Conservation (phyloP, 2,329 filamentous ascomycete species). For the Davidsoniella eucalypti region DNA sequence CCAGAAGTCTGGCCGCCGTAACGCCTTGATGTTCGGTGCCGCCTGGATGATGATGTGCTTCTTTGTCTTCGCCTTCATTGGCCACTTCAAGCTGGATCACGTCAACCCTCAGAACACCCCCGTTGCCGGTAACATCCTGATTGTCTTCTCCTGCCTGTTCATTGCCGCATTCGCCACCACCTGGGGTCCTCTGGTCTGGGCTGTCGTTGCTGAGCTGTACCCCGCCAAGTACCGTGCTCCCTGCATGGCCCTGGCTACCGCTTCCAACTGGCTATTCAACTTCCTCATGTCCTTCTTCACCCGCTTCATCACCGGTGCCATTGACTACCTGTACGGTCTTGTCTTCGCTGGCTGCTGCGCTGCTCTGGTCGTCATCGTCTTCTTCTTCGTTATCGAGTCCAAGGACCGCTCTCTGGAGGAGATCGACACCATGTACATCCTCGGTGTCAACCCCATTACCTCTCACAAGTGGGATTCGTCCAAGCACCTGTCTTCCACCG, state of each 20-base stretch:
- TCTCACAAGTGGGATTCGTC: slow-evolving; percentile 23
- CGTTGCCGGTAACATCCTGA: slow-evolving; percentile 39
- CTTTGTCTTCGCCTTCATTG: slow-evolving; percentile 33
- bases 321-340: slow-evolving; percentile 54
- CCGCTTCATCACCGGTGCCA: slow-evolving; percentile 54
- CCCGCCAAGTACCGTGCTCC: slow-evolving; percentile 37
- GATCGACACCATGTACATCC: slow-evolving; percentile 59
- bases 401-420: slow-evolving; percentile 58
- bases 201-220: slow-evolving; percentile 47
- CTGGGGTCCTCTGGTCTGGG: slow-evolving; percentile 56
- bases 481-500: slow-evolving; percentile 11
- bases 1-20: slow-evolving; percentile 47
- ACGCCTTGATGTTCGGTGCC: slow-evolving; percentile 45
- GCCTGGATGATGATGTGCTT: slow-evolving; percentile 42
- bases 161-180: slow-evolving; percentile 51
- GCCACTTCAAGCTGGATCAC: slow-evolving; percentile 28
- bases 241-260: slow-evolving; percentile 39
- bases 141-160: slow-evolving; percentile 53
- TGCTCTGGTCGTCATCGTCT: slow-evolving; percentile 46
- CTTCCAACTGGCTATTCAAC: slow-evolving; percentile 49
- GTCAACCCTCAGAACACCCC: slow-evolving; percentile 28
- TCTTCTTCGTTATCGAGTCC: slow-evolving; percentile 60
- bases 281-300: slow-evolving; percentile 43
- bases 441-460: slow-evolving; percentile 32
- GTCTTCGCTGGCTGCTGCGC: slow-evolving; percentile 55